Percentiles rank a stretch among this genome's conserved stretches.
Evolutionary conservation across 352 stramenopile species (phyloP).

Genomic region (Blastocystis sp.): DNA sequence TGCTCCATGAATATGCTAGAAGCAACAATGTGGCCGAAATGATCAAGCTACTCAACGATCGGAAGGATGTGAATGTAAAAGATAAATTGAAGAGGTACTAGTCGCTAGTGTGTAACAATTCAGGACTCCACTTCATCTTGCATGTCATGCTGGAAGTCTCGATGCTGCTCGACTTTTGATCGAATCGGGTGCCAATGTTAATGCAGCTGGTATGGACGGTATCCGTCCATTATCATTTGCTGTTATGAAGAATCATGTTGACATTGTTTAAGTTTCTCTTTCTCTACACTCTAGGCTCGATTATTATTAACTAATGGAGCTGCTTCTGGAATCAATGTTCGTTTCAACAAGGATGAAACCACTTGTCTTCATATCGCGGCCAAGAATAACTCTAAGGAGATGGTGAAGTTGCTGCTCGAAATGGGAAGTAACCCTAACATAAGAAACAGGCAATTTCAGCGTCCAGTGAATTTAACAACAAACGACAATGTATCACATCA

Average conservation of each 20-base stretch:
- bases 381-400: slow-evolving; percentile 34
- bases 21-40: slow-evolving; percentile 51
- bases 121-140: slow-evolving; percentile 53
- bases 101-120: not conserved
- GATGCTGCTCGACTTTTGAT: slow-evolving; percentile 50
- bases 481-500: not conserved
- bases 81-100: slow-evolving; percentile 53
- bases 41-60: slow-evolving; percentile 48
- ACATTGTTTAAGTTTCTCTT: not conserved
- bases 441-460: not conserved
- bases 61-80: slow-evolving; percentile 37
- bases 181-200: slow-evolving; percentile 47
- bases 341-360: not conserved
- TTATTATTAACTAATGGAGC: slow-evolving; percentile 45
- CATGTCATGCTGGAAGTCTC: slow-evolving; percentile 26
- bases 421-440: slow-evolving; percentile 45
- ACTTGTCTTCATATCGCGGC: slow-evolving; percentile 46
- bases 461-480: not conserved
- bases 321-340: slow-evolving; percentile 33
- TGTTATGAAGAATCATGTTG: slow-evolving; percentile 55
- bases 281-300: not conserved
- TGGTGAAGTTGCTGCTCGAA: slow-evolving; percentile 47
- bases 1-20: not conserved
- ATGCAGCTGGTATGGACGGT: slow-evolving; percentile 9
- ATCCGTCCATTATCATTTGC: slow-evolving; percentile 17